Evolutionary conservation across 345 rosid species (phyloP), one percentile per base, ranked within the genome.

Genomic region (Brassica incana): DNA sequence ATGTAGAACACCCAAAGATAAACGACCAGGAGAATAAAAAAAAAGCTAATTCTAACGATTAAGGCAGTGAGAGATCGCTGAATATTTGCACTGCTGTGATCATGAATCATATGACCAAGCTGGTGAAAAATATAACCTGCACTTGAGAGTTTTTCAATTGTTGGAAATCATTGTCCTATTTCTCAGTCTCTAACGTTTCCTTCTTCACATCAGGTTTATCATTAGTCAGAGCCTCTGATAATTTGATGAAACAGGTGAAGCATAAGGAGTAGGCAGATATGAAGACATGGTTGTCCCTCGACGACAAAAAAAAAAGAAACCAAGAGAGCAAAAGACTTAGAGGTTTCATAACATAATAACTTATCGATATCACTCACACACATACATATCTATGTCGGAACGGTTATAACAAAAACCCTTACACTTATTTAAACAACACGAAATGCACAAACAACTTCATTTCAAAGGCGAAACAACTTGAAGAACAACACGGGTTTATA

Each of bases 121-220:
- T 71, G 76, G 58, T 64, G 32, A 3, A 14, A 18, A 11, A 16
- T 64, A 23, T 23, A 23, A 23, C n/a, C 48, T 80, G 66, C 35
- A 35, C 62, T 64, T 64, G 27, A 11, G 70, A 74, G 66, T 50
- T 67, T 6, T 23, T 30, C 67, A 70, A 2, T 15, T 75, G 76
- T 80, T 71, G 56, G 38, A 65, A 29, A 70, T 56, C 80, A 7
- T 63, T 1, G 0, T n/a, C 52, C 40, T 6, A 35, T 74, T 80
- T 80, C 67, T 69, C 66, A 2, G 73, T 45, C 58, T 71, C 64
- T 9, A 67, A 70, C 54, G 11, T 65, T 65, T 58, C 65, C 30
- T 76, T 80, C 69, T 76, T 71, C 80, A 25, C 65, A 65, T 36
- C 73, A 65, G 63, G 68, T 70, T 80, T 80, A 18, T 48, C 65